Evolutionary conservation across 495 filamentous ascomycete genomes (phyloP), one percentile per base, ranked within the genome.

Genomic region (Neurospora discreta): DNA sequence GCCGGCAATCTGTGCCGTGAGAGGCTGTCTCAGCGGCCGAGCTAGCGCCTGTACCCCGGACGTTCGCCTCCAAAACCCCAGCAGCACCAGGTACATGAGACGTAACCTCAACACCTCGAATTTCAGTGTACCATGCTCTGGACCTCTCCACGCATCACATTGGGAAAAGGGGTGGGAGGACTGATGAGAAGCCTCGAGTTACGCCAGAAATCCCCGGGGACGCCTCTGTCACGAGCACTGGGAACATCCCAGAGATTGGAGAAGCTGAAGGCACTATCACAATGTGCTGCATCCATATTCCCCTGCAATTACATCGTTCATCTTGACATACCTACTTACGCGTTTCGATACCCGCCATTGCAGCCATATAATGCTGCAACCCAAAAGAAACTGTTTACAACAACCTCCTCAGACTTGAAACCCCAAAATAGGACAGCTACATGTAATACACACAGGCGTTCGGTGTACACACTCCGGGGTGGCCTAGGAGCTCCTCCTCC

Each of bases 11-110:
- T 74, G 75, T 72, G 71, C 72, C 72, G 58, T 71, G 73, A 76
- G 75, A 70, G 72, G 30, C 18, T 41, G 30, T 44, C 42, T 39
- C 30, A 71, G 70, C 74, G 75, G 73, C 74, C 70, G 74, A 73
- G 73, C 78, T 74, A 76, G 73, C 75, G 72, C 73, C 72, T 68
- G 71, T 68, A 15, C 71, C 74, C 71, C 68, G 60, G 70, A 72
- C 67, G 46, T 76, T 79, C 80, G 78, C 79, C 76, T 80, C 76
- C 77, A 75, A 41, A 36, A 78, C 76, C 80, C 79, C 73, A 75
- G 80, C 77, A 26, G 52, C 26, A 65, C 52, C 52, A 18, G 52
- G 52, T 33, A 65, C 26, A 65, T 65, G 52, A 65, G 52, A 65
- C 52, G 15, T 65, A 65, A 65, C 23, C 23, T 60, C 30, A 16